phyloP scores from a whole-genome alignment of 2,329 filamentous ascomycete genomes.

The Fusarium anthophilum region DNA sequence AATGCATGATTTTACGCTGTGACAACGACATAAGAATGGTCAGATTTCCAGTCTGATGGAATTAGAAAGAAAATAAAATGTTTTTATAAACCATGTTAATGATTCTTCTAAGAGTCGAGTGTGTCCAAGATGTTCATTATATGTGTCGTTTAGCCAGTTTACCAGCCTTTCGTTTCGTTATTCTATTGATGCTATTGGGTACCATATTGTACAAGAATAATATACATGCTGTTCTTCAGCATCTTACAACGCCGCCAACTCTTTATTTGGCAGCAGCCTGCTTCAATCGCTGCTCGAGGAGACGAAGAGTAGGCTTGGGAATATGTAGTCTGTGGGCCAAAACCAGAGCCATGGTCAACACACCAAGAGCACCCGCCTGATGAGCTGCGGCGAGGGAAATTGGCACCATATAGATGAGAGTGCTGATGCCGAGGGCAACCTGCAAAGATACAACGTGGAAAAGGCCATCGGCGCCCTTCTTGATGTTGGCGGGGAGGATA shows the following conservation, averaged over 20 bases:
- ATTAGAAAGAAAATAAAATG: slow-evolving; percentile 28
- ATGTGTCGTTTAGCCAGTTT: slow-evolving; percentile 1
- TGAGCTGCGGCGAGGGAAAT: slow-evolving; percentile 88
- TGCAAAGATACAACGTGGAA: slow-evolving; percentile 86
- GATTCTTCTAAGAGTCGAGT: slow-evolving; percentile 31
- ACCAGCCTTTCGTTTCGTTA: slow-evolving; percentile 10
- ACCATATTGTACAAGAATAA: slow-evolving; percentile 40
- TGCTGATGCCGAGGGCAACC: slow-evolving; percentile 86
- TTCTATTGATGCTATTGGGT: slow-evolving; percentile 32
- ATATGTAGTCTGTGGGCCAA: slow-evolving; percentile 81
- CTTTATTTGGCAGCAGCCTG: slow-evolving; percentile 33
- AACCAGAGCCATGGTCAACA: slow-evolving; percentile 84
- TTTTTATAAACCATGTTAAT: slow-evolving; percentile 16
- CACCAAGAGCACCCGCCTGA: slow-evolving; percentile 87
- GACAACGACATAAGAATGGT: slow-evolving; percentile 9
- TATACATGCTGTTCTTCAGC: slow-evolving; percentile 32
- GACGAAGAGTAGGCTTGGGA: slow-evolving; percentile 69
- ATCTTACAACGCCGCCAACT: slow-evolving; percentile 24
- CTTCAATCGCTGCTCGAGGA: slow-evolving; percentile 65
- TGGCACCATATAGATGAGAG: slow-evolving; percentile 93
- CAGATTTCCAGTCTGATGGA: slow-evolving; percentile 8
- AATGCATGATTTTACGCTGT: slow-evolving; percentile 41
- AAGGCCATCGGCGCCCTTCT: slow-evolving; percentile 78
- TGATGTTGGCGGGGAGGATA: slow-evolving; percentile 70
- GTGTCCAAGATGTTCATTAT: slow-evolving; percentile 15